These are phyloP conservation scores for Simplicillium aogashimaense DNA, from an alignment of 2,329 filamentous ascomycete genomes.

Conservation along the genomic window DNA sequence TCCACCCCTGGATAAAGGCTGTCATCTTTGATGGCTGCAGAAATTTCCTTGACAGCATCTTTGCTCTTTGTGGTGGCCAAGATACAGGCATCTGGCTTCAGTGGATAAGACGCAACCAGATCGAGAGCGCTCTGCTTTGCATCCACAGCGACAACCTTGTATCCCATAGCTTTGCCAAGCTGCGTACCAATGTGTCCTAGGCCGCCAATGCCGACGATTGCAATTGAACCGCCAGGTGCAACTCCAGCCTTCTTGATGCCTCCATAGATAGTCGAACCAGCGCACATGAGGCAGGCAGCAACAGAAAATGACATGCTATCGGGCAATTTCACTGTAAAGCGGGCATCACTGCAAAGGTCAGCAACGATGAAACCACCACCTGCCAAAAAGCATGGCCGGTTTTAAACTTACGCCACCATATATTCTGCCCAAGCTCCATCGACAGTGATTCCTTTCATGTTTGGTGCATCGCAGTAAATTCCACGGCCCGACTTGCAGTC, in stretches of 20 bases:
- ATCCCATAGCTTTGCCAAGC: constrained; percentile 9
- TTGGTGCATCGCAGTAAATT: constrained; percentile 7
- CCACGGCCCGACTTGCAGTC: constrained; percentile 5
- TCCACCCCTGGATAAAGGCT: constrained; percentile 7
- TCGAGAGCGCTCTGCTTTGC: constrained; percentile 6
- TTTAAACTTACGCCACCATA: constrained; percentile 6
- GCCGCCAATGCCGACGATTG: constrained; percentile 7
- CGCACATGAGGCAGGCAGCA: constrained; percentile 8
- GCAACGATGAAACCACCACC: background rate
- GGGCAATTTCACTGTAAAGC: constrained; percentile 7
- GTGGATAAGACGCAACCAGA: constrained; percentile 3
- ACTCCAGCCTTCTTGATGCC: constrained; percentile 6
- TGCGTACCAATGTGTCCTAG: constrained; percentile 8
- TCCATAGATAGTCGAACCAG: constrained; percentile 8
- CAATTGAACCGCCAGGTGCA: constrained; percentile 5
- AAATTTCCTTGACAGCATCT: constrained; percentile 5
- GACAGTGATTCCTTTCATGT: constrained; percentile 6
- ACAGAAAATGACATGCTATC: constrained; percentile 3
- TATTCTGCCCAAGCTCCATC: constrained; percentile 8
- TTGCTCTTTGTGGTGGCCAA: constrained; percentile 6
- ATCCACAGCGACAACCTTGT: constrained; percentile 7
- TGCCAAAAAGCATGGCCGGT: background rate
- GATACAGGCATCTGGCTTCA: constrained; percentile 5
- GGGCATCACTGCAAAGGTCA: constrained; percentile 3
- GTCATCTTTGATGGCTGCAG: background rate